Evolutionary conservation across 345 rosid species (phyloP).

Genomic region (Capsella bursapastoris): DNA sequence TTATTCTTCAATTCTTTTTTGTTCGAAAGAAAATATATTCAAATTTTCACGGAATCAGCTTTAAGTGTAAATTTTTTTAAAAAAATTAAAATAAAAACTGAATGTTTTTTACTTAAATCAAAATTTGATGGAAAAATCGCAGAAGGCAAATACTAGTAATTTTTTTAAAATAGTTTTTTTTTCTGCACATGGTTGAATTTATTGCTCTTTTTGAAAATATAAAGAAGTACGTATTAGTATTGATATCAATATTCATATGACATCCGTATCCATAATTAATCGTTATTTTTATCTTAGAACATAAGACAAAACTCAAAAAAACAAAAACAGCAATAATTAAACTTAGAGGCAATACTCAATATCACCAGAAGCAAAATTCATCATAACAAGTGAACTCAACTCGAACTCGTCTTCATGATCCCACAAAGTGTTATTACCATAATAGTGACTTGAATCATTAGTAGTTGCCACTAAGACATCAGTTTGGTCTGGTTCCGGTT

Average conservation of each 20-base stretch:
- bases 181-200: not conserved
- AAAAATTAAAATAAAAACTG: no score
- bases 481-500: slow-evolving; percentile 16
- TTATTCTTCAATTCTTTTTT: no score
- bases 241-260: not conserved
- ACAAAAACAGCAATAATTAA: not conserved
- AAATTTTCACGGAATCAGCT: no score
- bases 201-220: not conserved
- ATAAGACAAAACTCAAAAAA: not conserved
- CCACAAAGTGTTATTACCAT: slow-evolving; percentile 44
- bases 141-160: no score
- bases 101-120: no score
- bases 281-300: not conserved
- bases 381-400: slow-evolving; percentile 38
- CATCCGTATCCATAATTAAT: not conserved
- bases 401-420: slow-evolving; percentile 43
- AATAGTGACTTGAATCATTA: slow-evolving; percentile 9
- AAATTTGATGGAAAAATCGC: no score
- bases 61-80: no score
- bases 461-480: not conserved
- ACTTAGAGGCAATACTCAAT: slow-evolving; percentile 30
- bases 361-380: slow-evolving; percentile 46
- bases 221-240: not conserved
- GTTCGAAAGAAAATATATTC: no score
- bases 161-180: no score